Base-by-base conservation (phyloP, 1,139 yeast species). In the Sugiyamaella novakii region DNA sequence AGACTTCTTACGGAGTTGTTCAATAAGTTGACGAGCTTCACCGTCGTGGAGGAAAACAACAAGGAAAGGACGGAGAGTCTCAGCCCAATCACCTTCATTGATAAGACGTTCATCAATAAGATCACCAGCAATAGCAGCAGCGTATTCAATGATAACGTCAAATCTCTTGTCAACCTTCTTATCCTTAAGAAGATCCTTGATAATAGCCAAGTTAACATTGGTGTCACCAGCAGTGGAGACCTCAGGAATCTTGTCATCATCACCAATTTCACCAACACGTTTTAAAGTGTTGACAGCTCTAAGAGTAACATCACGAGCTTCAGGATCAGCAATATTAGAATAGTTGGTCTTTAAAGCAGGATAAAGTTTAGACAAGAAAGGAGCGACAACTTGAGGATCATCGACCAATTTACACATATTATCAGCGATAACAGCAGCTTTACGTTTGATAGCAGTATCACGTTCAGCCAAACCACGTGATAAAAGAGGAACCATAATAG, bases 381-480 rank as follows among this genome's bases (percentile, higher is more conserved):
- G 98, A 80, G 98, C 98, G 78, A 92, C 95, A 71, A 92, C 92
- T 80, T 92, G 98, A 65, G 98, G 98, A 74, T 92, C 98, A 71
- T 92, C 98, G 78, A 92, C 98, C 77, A 92, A 87, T 80, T 92
- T 92, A 87, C 98, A 92, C 98, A 92, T 92, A 95, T 92, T 92
- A 76, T 92, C 98, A 68, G 91, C 87, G 76, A 92, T 92, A 72
- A 92, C 98, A 66, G 98, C 98, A 69, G 98, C 85, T 83, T 92
- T 92, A 83, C 98, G 91, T 87, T 92, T 92, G 81, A 92, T 92
- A 65, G 98, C 81, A 64, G 98, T 92, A 69, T 92, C 98, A 82
- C 98, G 94, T 81, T 92, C 98, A 72, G 95, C 95, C 72, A 92
- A 83, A 89, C 98, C 98, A 86, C 98, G 91, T 65, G 95, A 83